Percentiles rank a stretch among this genome's conserved stretches.
These are phyloP conservation scores for Brettanomyces custersianus DNA, from an alignment of 805 yeast species.

Conservation along the genomic window DNA sequence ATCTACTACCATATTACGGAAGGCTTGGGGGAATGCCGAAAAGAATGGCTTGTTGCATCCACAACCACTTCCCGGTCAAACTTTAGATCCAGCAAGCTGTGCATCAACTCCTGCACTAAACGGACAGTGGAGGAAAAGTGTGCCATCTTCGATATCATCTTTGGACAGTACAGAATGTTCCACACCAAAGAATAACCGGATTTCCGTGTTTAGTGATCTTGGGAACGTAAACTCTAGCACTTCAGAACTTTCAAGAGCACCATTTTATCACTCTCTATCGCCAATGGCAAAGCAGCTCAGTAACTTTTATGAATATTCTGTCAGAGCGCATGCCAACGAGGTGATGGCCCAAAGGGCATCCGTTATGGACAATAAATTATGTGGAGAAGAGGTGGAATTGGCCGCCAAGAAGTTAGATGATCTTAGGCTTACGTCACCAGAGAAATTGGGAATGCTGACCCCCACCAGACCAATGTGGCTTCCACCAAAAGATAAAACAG, in stretches of 20 bases:
- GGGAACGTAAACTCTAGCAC: not conserved
- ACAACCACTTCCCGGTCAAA: conserved; percentile 39
- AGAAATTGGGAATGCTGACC: conserved; percentile 45
- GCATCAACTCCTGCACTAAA: not conserved
- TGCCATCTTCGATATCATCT: not conserved
- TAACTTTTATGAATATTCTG: conserved; percentile 31
- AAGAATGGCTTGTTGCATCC: conserved; percentile 30
- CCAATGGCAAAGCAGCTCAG: conserved; percentile 32
- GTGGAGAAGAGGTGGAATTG: not conserved
- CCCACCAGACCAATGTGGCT: conserved; percentile 64
- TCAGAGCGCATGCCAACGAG: conserved; percentile 25
- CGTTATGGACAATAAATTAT: not conserved
- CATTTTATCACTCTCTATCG: conserved; percentile 21
- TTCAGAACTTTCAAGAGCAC: not conserved
- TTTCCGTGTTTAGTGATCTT: not conserved
- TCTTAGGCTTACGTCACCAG: conserved; percentile 47
- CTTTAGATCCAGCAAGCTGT: conserved; percentile 3
- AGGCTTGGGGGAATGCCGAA: conserved; percentile 17
- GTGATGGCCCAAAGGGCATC: conserved; percentile 29
- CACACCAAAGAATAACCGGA: not conserved
- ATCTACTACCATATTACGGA: conserved; percentile 16
- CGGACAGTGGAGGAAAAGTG: not conserved
- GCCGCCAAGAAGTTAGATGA: conserved; percentile 37
- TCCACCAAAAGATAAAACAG: conserved; percentile 54
- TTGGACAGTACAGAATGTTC: not conserved